A percentile compares a stretch with the other conserved stretches of the same genome.
phyloP scores from a whole-genome alignment of 352 stramenopile species.

The Globisporangium middletonii region DNA sequence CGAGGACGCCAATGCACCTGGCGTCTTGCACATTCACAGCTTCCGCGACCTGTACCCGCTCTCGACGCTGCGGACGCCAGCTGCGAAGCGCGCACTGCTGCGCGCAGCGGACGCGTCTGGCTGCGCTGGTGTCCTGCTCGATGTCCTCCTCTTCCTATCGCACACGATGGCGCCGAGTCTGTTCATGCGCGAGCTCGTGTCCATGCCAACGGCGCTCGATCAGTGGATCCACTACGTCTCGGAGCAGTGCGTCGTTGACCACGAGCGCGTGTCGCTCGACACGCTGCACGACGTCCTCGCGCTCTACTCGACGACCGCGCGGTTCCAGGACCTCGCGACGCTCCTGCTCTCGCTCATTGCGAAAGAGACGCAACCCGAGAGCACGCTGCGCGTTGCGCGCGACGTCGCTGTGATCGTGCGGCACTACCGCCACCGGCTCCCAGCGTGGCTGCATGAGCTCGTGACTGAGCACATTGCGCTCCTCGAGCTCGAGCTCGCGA shows the following conservation, averaged over 20 bases:
- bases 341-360: slow-evolving; percentile 55
- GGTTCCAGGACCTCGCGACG: slow-evolving; percentile 46
- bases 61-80: slow-evolving; percentile 22
- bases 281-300: slow-evolving; percentile 34
- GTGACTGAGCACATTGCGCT: slow-evolving; percentile 54
- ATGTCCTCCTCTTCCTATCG: slow-evolving; percentile 70
- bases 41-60: slow-evolving; percentile 55
- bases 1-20: slow-evolving; percentile 5
- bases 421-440: slow-evolving; percentile 43
- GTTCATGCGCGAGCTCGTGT: slow-evolving; percentile 44
- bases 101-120: slow-evolving; percentile 34
- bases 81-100: slow-evolving; percentile 47
- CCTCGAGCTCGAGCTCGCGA: slow-evolving; percentile 46
- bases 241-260: slow-evolving; percentile 45
- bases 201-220: slow-evolving; percentile 29
- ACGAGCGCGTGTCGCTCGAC: slow-evolving; percentile 40
- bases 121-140: slow-evolving; percentile 56
- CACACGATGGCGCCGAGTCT: slow-evolving; percentile 59
- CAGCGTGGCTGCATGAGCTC: slow-evolving; percentile 48
- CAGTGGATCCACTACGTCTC: slow-evolving; percentile 70
- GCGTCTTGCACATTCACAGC: slow-evolving; percentile 15
- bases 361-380: slow-evolving; percentile 20
- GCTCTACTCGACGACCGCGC: slow-evolving; percentile 40
- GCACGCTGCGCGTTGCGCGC: slow-evolving; percentile 28
- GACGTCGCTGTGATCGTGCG: slow-evolving; percentile 48